Base-by-base conservation (phyloP, 352 stramenopile species). In the Globisporangium perplexum region DNA sequence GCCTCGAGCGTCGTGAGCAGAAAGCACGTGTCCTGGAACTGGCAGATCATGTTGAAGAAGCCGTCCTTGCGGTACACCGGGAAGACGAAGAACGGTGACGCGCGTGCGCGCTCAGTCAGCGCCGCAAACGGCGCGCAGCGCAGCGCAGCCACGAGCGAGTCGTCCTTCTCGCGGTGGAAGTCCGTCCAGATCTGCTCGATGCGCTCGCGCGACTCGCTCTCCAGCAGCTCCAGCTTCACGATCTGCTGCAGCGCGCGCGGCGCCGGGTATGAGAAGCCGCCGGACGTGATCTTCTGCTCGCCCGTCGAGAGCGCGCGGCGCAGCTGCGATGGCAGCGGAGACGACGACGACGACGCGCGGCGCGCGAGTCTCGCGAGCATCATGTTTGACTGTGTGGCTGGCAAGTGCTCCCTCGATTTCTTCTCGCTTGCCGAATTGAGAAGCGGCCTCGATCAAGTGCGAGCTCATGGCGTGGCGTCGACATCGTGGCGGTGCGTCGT, bases 11-110 rank as follows among this genome's bases (percentile, higher is more conserved):
- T 93, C 44, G 86, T 96, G 54, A 94, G 47, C 11, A 96, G 61
- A 48, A 93, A 94, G 64, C 83, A 93, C 60, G 83, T 91, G 60
- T 92, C 82, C 68, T 94, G 86, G 70, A 92, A 93, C 65, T 96
- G 86, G 48, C 77, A 90, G 51, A 96, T 50, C 77, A 96, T 88
- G 56, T 89, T 93, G 72, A 96, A 93, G 54, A 88, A 94, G 2
- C 85, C 85, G 0, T 81, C 74, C 54, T 94, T 71, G 52, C 84
- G 85, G 44, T 89, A 89, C 48, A 96, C 86, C 3, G 86, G 86
- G 46, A 93, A 82, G 33, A 96, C 63, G 50, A 91, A 93, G 62
- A 77, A 91, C 3, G 83, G 82, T 20, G 81, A 79, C 6, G 61
- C 53, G 26, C 67, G 63, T 0, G 78, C 81, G 22, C 84, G 81